These are phyloP conservation scores for Stephania japonica DNA, from an alignment of 164 flowering plant genomes.

Conservation along the genomic window DNA sequence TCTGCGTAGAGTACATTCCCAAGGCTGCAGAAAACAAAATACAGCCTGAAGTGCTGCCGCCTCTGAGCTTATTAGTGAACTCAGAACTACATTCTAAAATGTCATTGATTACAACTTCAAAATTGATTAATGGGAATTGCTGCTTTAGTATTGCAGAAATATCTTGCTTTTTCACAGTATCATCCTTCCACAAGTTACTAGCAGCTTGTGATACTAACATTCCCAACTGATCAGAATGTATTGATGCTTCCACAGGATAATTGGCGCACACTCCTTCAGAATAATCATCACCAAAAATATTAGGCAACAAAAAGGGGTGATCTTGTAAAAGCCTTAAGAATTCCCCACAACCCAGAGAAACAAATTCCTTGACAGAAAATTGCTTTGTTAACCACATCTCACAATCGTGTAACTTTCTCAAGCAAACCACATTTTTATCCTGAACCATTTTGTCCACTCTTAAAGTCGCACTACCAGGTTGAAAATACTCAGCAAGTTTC, in stretches of 20 bases:
- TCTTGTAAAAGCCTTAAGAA: constrained; percentile 56
- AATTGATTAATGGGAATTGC: constrained; percentile 64
- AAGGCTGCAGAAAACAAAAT: constrained; percentile 63
- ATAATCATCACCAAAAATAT: constrained; percentile 25
- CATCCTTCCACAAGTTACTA: constrained; percentile 34
- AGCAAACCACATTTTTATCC: constrained; percentile 25
- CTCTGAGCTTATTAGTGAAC: constrained; percentile 25
- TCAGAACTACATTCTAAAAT: constrained; percentile 28
- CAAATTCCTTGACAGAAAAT: constrained; percentile 56
- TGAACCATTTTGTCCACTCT: constrained; percentile 21
- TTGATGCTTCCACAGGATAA: constrained; percentile 43
- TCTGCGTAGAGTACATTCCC: constrained; percentile 14
- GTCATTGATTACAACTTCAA: constrained; percentile 39
- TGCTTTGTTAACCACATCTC: constrained; percentile 61
- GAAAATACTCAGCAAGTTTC: constrained; percentile 39
- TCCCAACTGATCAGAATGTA: constrained; percentile 46
- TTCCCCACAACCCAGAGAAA: constrained; percentile 67
- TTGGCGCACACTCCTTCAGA: constrained; percentile 22
- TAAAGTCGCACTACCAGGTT: constrained; percentile 20
- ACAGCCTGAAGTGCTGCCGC: constrained; percentile 30
- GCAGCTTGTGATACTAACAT: constrained; percentile 61
- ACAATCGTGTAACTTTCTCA: constrained; percentile 46
- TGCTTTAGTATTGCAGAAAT: constrained; percentile 43
- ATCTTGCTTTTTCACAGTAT: constrained; percentile 33
- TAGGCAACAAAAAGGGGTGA: constrained; percentile 39